These are phyloP conservation scores for Termitomyces sp. DNA, from an alignment of 768 basidiomycete species.

Conservation along the genomic window DNA sequence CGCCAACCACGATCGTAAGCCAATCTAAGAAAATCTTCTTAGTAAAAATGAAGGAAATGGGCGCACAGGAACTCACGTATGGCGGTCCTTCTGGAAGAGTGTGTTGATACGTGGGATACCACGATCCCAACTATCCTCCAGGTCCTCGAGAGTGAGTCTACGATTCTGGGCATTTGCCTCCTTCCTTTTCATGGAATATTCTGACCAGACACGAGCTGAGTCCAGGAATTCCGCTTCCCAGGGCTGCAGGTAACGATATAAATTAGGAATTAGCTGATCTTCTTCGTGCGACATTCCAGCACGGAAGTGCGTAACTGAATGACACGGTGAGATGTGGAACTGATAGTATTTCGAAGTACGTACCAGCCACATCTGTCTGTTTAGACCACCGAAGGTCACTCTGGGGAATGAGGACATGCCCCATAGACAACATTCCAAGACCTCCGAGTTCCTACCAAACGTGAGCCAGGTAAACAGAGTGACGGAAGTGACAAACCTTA, in stretches of 20 bases:
- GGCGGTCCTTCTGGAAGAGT: slow-evolving; percentile 97
- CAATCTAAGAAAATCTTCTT: slow-evolving; percentile 27
- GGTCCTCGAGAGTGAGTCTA: slow-evolving; percentile 92
- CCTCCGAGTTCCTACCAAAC: slow-evolving; percentile 80
- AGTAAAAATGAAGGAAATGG: slow-evolving; percentile 28
- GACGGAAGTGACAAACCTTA: slow-evolving; percentile 45
- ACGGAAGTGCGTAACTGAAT: slow-evolving; percentile 92
- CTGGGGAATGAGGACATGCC: slow-evolving; percentile 97
- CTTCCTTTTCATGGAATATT: slow-evolving; percentile 99
- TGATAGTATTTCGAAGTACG: slow-evolving; percentile 9
- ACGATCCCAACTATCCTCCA: slow-evolving; percentile 98
- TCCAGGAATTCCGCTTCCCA: slow-evolving; percentile 99
- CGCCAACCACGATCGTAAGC: slow-evolving; percentile 99
- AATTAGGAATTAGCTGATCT: slow-evolving; percentile 92
- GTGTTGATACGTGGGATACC: slow-evolving; percentile 99
- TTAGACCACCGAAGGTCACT: slow-evolving; percentile 98
- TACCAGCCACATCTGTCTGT: slow-evolving; percentile 92
- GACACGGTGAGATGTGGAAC: background rate
- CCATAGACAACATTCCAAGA: slow-evolving; percentile 99
- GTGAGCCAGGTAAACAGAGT: background rate
- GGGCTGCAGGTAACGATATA: slow-evolving; percentile 95
- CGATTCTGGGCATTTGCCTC: slow-evolving; percentile 99
- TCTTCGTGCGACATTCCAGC: slow-evolving; percentile 98
- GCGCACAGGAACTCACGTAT: slow-evolving; percentile 57
- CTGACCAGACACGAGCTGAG: slow-evolving; percentile 98